Percentiles rank a stretch among this genome's conserved stretches.
Conservation (phyloP, 2,329 filamentous ascomycete species). For the Aplosporella prunicola region DNA sequence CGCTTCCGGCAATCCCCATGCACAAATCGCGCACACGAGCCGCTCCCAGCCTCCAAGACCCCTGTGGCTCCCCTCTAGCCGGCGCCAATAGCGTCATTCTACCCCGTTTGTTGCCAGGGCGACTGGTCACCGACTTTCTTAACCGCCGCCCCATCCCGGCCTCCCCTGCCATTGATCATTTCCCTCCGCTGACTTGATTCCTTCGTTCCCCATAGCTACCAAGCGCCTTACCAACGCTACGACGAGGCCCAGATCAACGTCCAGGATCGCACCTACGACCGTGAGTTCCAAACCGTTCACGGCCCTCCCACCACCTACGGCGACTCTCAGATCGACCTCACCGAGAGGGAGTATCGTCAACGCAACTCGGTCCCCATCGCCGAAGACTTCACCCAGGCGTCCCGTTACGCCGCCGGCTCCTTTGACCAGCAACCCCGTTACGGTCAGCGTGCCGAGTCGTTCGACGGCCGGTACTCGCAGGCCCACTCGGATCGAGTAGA, state of each 20-base stretch:
- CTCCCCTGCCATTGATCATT: conserved; percentile 13
- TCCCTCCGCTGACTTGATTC: conserved; percentile 12
- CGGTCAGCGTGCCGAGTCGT: conserved; percentile 30
- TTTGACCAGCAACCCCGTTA: conserved; percentile 14
- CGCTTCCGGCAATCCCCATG: conserved; percentile 10
- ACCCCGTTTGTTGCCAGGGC: too few relatives aligned
- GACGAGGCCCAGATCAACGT: conserved; percentile 58
- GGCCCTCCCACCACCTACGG: conserved; percentile 39
- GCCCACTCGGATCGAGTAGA: conserved; percentile 43
- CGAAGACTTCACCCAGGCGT: conserved; percentile 21
- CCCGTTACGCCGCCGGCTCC: conserved; percentile 9
- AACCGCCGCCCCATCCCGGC: conserved; percentile 17
- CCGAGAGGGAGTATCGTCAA: conserved; percentile 58
- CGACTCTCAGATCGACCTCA: conserved; percentile 48
- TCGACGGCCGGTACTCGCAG: conserved; percentile 31
- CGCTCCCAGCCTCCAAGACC: conserved; percentile 3
- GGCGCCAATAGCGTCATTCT: too few relatives aligned
- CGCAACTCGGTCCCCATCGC: conserved; percentile 45
- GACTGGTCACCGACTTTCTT: conserved; percentile 18
- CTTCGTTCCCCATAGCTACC: conserved; percentile 42
- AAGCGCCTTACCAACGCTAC: conserved; percentile 47
- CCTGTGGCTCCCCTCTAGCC: not conserved
- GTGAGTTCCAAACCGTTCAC: conserved; percentile 38
- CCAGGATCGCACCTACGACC: conserved; percentile 42
- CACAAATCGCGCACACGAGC: conserved; percentile 17